Evolutionary conservation across 2,329 filamentous ascomycete species (phyloP), one percentile per base, ranked within the genome.

Genomic region (Scedosporium minutisporum): DNA sequence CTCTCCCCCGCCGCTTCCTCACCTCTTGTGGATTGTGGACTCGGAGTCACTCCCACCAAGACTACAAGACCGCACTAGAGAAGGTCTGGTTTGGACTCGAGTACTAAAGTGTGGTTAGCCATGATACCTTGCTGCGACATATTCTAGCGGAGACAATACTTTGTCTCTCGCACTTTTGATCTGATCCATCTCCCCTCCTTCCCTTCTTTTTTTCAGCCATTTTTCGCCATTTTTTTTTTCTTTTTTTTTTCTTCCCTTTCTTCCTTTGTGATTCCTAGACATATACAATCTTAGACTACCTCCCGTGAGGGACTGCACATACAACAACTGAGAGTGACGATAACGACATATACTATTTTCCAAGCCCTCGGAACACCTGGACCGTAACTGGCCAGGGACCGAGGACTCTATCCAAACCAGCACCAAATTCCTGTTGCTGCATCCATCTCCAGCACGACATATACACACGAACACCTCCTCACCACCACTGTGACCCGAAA

Each of bases 351-450:
- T 27, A 33, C 33, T 18, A 33, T 58, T 58, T 38, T 58, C 51
- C 51, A 55, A 61, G 27, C 44, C 29, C 29, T 51, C 59, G 46
- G 42, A 51, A 51, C 59, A 61, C 59, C 59, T 61, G 59, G 59
- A 61, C 59, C 59, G 44, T 61, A 38, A 58, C 57, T 51, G 59
- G 59, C 59, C 59, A 53, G 59, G 58, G 58, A 60, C 59, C 58
- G 58, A 60, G 59, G 59, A 61, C 42, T 44, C 59, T 12, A 53
- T 51, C 44, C 23, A 12, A 25, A 29, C 25, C 59, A 25, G 14
- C 44, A 61, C 51, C 51, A 23, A 18, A 23, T 23, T 23, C 51
- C 21, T 27, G 23, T 7, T 27, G n/a, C 16, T 51, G 57, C 57
- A 25, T 57, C 33, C 33, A 5, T 48, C 44, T 48, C 18, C n/a